These are phyloP conservation scores for Paulinella micropora DNA, from an alignment of 78 protist genomes.

Conservation along the genomic window DNA sequence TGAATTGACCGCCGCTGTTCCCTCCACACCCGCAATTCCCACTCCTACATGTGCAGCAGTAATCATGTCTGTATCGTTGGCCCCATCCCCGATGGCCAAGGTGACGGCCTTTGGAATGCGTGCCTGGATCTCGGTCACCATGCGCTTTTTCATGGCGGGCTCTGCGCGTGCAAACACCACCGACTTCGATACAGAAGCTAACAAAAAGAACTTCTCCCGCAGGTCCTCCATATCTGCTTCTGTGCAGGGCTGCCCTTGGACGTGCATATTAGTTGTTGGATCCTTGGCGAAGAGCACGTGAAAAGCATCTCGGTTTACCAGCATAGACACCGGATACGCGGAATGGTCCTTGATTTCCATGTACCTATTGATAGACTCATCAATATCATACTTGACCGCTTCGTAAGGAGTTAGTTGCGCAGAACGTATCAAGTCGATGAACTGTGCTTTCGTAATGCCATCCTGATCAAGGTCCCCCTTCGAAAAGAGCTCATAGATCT, in stretches of 20 bases:
- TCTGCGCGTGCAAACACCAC: neutral
- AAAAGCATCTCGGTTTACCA: neutral
- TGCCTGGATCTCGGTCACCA: neutral
- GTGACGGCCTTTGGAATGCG: neutral
- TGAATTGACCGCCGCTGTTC: conserved; percentile 42
- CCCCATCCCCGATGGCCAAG: conserved; percentile 74
- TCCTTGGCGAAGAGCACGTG: too few species aligned
- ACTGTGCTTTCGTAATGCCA: neutral
- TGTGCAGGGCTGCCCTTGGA: too few species aligned
- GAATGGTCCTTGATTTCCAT: neutral
- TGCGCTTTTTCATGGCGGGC: neutral
- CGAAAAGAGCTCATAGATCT: neutral
- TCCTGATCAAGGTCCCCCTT: neutral
- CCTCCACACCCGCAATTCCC: conserved; percentile 58
- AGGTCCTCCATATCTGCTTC: neutral
- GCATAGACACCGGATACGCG: neutral
- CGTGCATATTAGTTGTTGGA: too few species aligned
- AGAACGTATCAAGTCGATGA: neutral
- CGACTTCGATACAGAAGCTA: neutral
- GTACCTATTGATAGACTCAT: neutral
- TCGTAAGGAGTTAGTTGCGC: neutral
- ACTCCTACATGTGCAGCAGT: conserved; percentile 46
- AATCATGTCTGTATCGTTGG: conserved; percentile 73
- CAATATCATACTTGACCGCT: neutral
- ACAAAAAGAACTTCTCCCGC: conserved; percentile 1